These are phyloP conservation scores for Aspergillus fumigatiaffinis DNA, from an alignment of 2,329 filamentous ascomycete species.

Conservation along the genomic window DNA sequence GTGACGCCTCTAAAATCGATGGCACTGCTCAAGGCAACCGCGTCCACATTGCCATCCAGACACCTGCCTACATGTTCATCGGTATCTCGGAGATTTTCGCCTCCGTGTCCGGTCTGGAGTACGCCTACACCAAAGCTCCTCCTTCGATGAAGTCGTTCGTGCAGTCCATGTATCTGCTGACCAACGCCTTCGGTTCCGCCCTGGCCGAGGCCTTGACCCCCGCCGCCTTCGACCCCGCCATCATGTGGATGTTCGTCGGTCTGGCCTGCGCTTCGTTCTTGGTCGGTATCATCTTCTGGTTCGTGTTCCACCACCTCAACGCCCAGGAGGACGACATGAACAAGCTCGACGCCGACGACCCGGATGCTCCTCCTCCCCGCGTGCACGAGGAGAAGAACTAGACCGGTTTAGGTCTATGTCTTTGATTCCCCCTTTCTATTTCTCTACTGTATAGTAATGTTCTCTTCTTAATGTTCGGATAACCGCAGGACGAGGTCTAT, in stretches of 20 bases:
- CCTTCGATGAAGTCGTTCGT: slow-evolving; percentile 64
- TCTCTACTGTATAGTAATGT: slow-evolving; percentile 4
- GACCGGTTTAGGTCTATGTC: background rate
- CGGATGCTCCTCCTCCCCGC: slow-evolving; percentile 12
- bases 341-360: slow-evolving; percentile 41
- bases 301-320: slow-evolving; percentile 48
- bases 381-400: slow-evolving; percentile 13
- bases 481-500: slow-evolving; percentile 8
- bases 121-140: slow-evolving; percentile 70
- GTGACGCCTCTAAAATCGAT: slow-evolving; percentile 29
- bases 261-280: slow-evolving; percentile 49
- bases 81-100: slow-evolving; percentile 56
- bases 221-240: slow-evolving; percentile 58
- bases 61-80: slow-evolving; percentile 44
- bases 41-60: slow-evolving; percentile 44
- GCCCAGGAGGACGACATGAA: slow-evolving; percentile 49
- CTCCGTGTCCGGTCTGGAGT: slow-evolving; percentile 66
- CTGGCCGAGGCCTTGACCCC: slow-evolving; percentile 61
- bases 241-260: slow-evolving; percentile 64
- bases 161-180: slow-evolving; percentile 55
- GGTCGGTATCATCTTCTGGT: slow-evolving; percentile 53
- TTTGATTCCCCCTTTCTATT: background rate
- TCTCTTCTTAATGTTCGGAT: background rate
- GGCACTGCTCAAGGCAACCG: slow-evolving; percentile 35
- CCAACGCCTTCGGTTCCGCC: slow-evolving; percentile 55